Conservation (phyloP, 169 alveolate genomes). For the Eimeria zaria region DNA sequence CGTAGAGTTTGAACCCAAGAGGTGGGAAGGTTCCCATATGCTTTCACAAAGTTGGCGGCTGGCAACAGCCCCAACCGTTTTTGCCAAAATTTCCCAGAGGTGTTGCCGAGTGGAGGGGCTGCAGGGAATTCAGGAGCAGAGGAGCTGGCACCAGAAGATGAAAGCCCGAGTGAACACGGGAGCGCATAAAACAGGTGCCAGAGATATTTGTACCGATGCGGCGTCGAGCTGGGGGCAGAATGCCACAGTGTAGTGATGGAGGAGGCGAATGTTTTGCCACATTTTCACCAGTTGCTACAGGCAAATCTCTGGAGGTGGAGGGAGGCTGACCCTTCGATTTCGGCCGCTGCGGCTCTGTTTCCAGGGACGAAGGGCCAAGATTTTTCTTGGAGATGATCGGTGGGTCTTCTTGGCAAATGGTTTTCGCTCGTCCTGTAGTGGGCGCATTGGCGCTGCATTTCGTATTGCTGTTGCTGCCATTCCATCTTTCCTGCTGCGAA, state of each 20-base stretch:
- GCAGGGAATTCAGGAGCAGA: neutral
- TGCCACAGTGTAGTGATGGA: neutral
- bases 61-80: neutral
- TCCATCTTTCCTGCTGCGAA: neutral
- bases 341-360: neutral
- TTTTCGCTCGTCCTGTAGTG: neutral
- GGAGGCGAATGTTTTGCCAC: neutral
- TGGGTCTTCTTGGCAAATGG: neutral
- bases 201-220: neutral
- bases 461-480: neutral
- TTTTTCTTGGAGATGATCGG: neutral
- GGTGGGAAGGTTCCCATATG: slow-evolving; percentile 28
- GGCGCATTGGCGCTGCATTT: neutral
- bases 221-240: neutral
- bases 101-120: neutral
- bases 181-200: neutral
- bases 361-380: neutral
- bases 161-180: neutral
- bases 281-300: neutral
- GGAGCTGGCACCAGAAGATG: neutral
- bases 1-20: slow-evolving; percentile 8
- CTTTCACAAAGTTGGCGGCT: neutral
- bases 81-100: neutral
- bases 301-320: neutral
- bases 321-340: neutral